These are phyloP conservation scores for Entonaema liquescens DNA, from an alignment of 495 filamentous ascomycete genomes.

Conservation along the genomic window DNA sequence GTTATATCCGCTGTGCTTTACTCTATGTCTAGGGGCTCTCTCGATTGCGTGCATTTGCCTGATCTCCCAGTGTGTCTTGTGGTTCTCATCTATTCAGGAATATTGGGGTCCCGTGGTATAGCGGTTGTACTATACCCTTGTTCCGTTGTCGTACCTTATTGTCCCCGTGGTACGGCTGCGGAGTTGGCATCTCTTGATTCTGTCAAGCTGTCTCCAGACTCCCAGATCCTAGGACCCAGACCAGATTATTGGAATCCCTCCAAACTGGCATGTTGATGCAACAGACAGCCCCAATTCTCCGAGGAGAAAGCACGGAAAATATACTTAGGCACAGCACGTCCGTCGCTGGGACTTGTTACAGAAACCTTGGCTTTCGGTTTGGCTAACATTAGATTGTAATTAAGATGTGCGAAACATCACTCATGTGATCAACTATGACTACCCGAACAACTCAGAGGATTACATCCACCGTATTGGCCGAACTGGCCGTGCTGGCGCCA, in stretches of 20 bases:
- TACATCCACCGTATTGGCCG: slow-evolving; percentile 99
- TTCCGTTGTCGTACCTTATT: slow-evolving; percentile 76
- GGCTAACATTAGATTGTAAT: slow-evolving; percentile 79
- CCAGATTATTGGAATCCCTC: slow-evolving; percentile 68
- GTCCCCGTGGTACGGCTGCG: slow-evolving; percentile 71
- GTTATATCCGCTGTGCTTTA: slow-evolving; percentile 82
- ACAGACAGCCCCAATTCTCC: slow-evolving; percentile 63
- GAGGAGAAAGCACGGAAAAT: slow-evolving; percentile 73
- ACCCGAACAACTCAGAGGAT: slow-evolving; percentile 99
- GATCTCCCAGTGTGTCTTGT: slow-evolving; percentile 77
- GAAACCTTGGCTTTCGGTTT: slow-evolving; percentile 56
- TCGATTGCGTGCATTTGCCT: slow-evolving; percentile 84
- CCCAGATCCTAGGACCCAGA: slow-evolving; percentile 73
- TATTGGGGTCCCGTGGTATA: slow-evolving; percentile 85
- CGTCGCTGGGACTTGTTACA: slow-evolving; percentile 66
- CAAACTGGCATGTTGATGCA: slow-evolving; percentile 63
- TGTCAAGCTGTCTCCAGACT: slow-evolving; percentile 65
- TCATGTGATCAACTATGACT: slow-evolving; percentile 99
- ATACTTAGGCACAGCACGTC: slow-evolving; percentile 63
- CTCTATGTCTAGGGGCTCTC: slow-evolving; percentile 83
- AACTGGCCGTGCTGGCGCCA: slow-evolving; percentile 94
- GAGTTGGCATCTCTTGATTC: slow-evolving; percentile 77
- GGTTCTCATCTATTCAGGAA: slow-evolving; percentile 75
- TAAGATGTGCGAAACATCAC: slow-evolving; percentile 99
- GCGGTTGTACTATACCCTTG: slow-evolving; percentile 62